Percentiles rank a stretch among this genome's conserved stretches.
These are phyloP conservation scores for Mycena venus DNA, from an alignment of 768 basidiomycete genomes.

Conservation along the genomic window DNA sequence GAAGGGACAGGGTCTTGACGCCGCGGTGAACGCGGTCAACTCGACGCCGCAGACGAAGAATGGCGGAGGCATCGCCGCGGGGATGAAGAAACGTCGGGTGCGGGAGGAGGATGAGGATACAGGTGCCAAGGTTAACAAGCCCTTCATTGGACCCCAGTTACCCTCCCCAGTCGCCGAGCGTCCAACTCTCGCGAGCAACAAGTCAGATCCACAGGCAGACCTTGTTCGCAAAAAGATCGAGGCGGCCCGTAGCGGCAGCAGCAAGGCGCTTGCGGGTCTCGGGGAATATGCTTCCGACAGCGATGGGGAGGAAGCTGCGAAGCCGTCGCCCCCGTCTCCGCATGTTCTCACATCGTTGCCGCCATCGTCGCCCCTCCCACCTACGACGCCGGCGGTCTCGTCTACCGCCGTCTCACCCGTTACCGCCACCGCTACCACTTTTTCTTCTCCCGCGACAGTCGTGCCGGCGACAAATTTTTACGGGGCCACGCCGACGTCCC, in stretches of 20 bases:
- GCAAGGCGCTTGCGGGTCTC: constrained; percentile 37
- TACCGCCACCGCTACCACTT: constrained; percentile 26
- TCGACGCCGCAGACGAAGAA: constrained; percentile 23
- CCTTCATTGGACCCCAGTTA: constrained; percentile 77
- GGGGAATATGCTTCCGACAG: constrained; percentile 46
- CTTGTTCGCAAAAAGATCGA: constrained; percentile 68
- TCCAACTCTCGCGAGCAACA: constrained; percentile 36
- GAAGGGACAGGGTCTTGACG: constrained; percentile 80
- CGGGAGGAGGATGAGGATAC: constrained; percentile 62
- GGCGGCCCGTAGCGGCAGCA: constrained; percentile 46
- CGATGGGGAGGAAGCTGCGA: constrained; percentile 35
- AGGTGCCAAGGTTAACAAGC: constrained; percentile 60
- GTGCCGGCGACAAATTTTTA: constrained; percentile 48
- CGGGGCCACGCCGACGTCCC: constrained; percentile 3
- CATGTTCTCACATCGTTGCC: constrained; percentile 39
- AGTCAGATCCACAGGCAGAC: constrained; percentile 66
- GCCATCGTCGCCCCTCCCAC: constrained; percentile 43
- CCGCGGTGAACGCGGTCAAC: constrained; percentile 64
- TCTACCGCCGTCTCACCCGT: constrained; percentile 42
- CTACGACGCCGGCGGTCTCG: constrained; percentile 49
- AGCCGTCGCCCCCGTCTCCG: constrained; percentile 43
- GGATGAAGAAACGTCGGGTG: constrained; percentile 63
- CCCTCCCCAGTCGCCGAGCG: constrained; percentile 59
- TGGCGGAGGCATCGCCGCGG: constrained; percentile 53
- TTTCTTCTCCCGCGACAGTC: constrained; percentile 44